Evolutionary conservation across 495 filamentous ascomycete species (phyloP).

Genomic region (Hyphodiscus hymeniophilus): DNA sequence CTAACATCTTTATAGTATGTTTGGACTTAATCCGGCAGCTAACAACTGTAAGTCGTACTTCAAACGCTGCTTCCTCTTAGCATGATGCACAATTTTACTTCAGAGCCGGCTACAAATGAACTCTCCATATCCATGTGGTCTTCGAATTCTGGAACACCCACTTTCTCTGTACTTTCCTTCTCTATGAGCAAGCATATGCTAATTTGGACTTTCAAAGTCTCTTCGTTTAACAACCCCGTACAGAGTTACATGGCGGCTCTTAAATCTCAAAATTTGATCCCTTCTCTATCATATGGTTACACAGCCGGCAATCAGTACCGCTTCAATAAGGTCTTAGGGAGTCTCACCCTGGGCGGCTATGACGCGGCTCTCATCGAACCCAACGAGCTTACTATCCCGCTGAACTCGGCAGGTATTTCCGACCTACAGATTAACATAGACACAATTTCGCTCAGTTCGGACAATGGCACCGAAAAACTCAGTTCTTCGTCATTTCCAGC

Average conservation of each 20-base stretch:
- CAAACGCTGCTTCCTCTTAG: no score
- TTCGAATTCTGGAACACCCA: no score
- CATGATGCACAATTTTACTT: no score
- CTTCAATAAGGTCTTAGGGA: conserved; percentile 37
- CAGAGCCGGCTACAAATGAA: no score
- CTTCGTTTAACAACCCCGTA: conserved; percentile 23
- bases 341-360: conserved; percentile 46
- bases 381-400: conserved; percentile 30
- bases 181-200: no score
- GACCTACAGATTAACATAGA: conserved; percentile 1
- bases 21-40: no score
- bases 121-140: no score
- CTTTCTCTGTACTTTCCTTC: no score
- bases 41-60: no score
- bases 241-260: conserved; percentile 41
- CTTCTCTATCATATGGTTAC: conserved; percentile 46
- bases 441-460: neutral
- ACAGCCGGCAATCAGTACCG: conserved; percentile 46
- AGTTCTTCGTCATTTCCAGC: conserved; percentile 26
- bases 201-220: no score
- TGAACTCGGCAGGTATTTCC: neutral
- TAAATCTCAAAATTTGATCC: conserved; percentile 37
- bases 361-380: conserved; percentile 39
- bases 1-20: no score
- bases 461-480: conserved; percentile 1